Conservation (phyloP, 805 yeast genomes). For the Wickerhamiella alocasiicola region DNA sequence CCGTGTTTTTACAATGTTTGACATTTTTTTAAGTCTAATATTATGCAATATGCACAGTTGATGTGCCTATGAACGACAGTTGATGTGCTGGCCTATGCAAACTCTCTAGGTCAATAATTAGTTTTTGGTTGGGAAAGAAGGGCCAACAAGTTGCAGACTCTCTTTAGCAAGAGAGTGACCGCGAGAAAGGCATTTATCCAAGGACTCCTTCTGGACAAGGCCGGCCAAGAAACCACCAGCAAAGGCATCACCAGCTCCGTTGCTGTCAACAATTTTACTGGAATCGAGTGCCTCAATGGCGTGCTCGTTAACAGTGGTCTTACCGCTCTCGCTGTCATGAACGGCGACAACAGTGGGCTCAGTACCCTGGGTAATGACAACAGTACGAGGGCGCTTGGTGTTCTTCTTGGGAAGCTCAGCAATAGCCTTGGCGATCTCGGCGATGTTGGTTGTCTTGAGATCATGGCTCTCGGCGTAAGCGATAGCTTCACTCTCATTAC, state of each 20-base stretch:
- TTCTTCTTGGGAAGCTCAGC: constrained; percentile 70
- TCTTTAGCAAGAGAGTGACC: constrained; percentile 87
- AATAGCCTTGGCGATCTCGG: constrained; percentile 67
- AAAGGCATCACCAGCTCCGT: constrained; percentile 98
- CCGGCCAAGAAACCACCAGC: constrained; percentile 95
- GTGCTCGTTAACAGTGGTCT: constrained; percentile 32
- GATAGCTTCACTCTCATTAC: constrained; percentile 95
- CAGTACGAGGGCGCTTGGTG: constrained; percentile 60
- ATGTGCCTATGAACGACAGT: background rate
- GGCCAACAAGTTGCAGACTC: constrained; percentile 88
- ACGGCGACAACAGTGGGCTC: constrained; percentile 77
- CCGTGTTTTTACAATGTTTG: background rate
- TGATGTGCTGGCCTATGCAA: background rate
- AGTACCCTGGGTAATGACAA: constrained; percentile 89
- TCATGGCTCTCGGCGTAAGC: constrained; percentile 83
- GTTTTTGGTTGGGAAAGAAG: constrained; percentile 55
- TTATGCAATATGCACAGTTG: background rate
- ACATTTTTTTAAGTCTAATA: too few species aligned
- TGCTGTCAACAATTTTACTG: constrained; percentile 71
- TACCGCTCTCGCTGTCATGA: constrained; percentile 30
- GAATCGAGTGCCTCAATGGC: constrained; percentile 62
- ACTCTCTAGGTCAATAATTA: background rate
- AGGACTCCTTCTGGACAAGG: constrained; percentile 56
- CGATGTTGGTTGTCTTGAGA: constrained; percentile 47
- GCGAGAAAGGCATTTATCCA: constrained; percentile 45